These are phyloP conservation scores for Cercospora zeina DNA, from an alignment of 2,329 filamentous ascomycete genomes.

Conservation along the genomic window DNA sequence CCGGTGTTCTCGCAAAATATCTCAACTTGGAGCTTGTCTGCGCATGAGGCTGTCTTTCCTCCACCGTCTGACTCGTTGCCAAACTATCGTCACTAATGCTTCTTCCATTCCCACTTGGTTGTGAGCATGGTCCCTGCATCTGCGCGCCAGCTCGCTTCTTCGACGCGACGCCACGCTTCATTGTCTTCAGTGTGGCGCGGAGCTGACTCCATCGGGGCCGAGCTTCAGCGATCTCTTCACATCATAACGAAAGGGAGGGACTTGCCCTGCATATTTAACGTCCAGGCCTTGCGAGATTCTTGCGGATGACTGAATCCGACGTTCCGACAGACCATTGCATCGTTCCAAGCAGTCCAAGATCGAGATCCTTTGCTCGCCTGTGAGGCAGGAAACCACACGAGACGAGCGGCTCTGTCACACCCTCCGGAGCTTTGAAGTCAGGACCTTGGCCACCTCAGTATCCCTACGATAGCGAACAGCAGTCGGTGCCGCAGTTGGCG, in stretches of 20 bases:
- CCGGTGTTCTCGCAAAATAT: background rate
- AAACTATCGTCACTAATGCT: background rate
- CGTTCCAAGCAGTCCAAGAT: background rate
- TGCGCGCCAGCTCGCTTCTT: background rate
- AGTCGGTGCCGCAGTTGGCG: background rate
- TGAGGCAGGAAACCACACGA: background rate
- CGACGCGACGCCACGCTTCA: background rate
- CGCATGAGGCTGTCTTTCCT: background rate
- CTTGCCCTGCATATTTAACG: background rate
- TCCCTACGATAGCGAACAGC: background rate
- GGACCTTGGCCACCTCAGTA: background rate
- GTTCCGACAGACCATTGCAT: background rate
- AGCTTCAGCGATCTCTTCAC: slow-evolving; percentile 1
- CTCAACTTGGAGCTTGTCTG: background rate
- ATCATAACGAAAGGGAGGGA: background rate
- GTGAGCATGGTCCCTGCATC: background rate
- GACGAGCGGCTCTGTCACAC: background rate
- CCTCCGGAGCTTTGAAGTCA: background rate
- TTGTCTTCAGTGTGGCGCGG: background rate
- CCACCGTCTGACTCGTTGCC: background rate
- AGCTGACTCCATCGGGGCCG: background rate
- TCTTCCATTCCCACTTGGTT: background rate
- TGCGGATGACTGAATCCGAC: background rate
- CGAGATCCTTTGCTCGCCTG: background rate
- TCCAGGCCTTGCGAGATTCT: background rate